These are phyloP conservation scores for Podosphaera aphanis DNA, from an alignment of 2,329 filamentous ascomycete species.

Conservation along the genomic window DNA sequence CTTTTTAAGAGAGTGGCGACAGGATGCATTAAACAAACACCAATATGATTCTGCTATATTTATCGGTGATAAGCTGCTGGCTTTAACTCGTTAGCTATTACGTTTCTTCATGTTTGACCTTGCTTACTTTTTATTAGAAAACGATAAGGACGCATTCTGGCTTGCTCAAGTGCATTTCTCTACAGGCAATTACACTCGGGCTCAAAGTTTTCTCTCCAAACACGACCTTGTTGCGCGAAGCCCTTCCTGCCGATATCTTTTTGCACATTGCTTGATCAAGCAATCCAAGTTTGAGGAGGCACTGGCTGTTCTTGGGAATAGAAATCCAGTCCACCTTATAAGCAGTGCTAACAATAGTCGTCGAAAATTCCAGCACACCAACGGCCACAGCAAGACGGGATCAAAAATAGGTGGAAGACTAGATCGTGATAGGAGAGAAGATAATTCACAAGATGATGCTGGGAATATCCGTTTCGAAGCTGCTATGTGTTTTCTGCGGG, in stretches of 20 bases:
- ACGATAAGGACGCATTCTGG: slow-evolving; percentile 88
- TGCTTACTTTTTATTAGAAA: slow-evolving; percentile 30
- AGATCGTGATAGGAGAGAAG: slow-evolving; percentile 12
- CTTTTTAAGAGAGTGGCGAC: slow-evolving; percentile 81
- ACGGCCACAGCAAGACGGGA: slow-evolving; percentile 26
- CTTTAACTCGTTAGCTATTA: slow-evolving; percentile 51
- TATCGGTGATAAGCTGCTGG: slow-evolving; percentile 88
- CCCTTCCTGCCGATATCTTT: slow-evolving; percentile 74
- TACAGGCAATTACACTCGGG: slow-evolving; percentile 82
- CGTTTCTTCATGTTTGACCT: background rate
- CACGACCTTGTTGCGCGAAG: slow-evolving; percentile 64
- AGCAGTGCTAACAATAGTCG: slow-evolving; percentile 36
- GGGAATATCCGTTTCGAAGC: slow-evolving; percentile 72
- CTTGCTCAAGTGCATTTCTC: slow-evolving; percentile 95
- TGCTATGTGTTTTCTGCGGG: slow-evolving; percentile 87
- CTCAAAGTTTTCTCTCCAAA: slow-evolving; percentile 63
- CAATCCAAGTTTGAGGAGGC: slow-evolving; percentile 80
- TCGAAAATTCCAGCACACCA: slow-evolving; percentile 48
- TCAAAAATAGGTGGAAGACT: slow-evolving; percentile 20
- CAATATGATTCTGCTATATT: slow-evolving; percentile 95
- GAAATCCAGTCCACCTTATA: slow-evolving; percentile 78
- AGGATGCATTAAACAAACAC: slow-evolving; percentile 84
- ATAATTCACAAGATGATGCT: slow-evolving; percentile 33
- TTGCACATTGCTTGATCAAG: slow-evolving; percentile 83
- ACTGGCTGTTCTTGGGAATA: slow-evolving; percentile 64